Percentiles rank a stretch among this genome's conserved stretches.
These are phyloP conservation scores for Colletotrichum euphorbiae DNA, from an alignment of 2,329 filamentous ascomycete species.

Conservation along the genomic window DNA sequence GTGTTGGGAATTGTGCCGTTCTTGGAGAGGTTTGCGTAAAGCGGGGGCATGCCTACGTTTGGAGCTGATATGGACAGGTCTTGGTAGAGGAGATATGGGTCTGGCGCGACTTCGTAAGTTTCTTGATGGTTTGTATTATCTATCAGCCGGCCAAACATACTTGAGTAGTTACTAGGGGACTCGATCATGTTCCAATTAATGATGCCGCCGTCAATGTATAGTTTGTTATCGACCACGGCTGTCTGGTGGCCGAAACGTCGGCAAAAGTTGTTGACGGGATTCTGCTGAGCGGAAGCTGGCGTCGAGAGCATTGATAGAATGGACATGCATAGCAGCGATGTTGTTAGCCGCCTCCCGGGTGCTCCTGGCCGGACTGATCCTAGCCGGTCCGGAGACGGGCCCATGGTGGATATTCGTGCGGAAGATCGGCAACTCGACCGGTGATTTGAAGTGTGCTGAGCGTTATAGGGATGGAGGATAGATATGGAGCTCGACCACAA, in stretches of 20 bases:
- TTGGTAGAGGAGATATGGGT: constrained; percentile 67
- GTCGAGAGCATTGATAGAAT: constrained; percentile 20
- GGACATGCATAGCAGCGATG: constrained; percentile 2
- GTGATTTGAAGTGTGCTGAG: neutral
- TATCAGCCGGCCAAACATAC: constrained; percentile 52
- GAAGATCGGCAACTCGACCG: constrained; percentile 9
- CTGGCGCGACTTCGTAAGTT: constrained; percentile 46
- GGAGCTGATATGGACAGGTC: constrained; percentile 60
- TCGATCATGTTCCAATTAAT: constrained; percentile 60
- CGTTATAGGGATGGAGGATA: neutral
- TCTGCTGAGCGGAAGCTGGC: constrained; percentile 50
- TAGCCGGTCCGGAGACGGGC: neutral
- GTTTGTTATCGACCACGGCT: constrained; percentile 66
- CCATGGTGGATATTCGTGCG: neutral
- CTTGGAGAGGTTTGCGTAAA: constrained; percentile 69
- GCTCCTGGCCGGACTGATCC: neutral
- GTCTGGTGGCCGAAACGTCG: constrained; percentile 69
- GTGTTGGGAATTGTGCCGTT: constrained; percentile 65
- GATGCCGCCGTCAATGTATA: constrained; percentile 73
- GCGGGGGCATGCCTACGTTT: constrained; percentile 59
- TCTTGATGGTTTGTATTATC: neutral
- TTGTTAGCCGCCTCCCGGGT: neutral
- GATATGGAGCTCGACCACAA: neutral
- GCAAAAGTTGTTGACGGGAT: constrained; percentile 67
- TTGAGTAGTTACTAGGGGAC: constrained; percentile 63